phyloP scores from a whole-genome alignment of 1,139 yeast genomes.

The Debaryomyces singareniensis region DNA sequence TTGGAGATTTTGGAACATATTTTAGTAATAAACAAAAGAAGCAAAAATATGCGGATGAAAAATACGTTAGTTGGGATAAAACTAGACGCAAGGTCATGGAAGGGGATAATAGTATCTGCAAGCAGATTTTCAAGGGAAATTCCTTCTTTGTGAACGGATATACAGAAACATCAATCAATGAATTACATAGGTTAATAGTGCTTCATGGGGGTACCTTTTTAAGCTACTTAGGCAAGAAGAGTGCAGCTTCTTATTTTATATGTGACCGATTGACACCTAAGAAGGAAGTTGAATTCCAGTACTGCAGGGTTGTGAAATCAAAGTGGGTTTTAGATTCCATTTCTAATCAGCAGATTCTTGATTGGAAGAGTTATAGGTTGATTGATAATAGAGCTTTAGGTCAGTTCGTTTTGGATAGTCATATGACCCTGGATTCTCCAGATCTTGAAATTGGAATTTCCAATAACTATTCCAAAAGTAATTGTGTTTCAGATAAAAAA shows the following conservation, averaged over 20 bases:
- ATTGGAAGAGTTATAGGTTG: slow-evolving; percentile 63
- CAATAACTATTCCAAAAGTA: not conserved
- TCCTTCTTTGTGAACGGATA: slow-evolving; percentile 77
- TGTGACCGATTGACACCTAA: slow-evolving; percentile 76
- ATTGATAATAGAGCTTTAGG: slow-evolving; percentile 49
- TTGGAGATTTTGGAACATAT: slow-evolving; percentile 67
- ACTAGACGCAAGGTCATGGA: slow-evolving; percentile 26
- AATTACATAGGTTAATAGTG: slow-evolving; percentile 64
- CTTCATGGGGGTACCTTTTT: slow-evolving; percentile 76
- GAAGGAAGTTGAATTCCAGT: slow-evolving; percentile 57
- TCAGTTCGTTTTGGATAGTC: slow-evolving; percentile 29
- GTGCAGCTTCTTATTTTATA: slow-evolving; percentile 76
- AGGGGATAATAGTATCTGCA: slow-evolving; percentile 8
- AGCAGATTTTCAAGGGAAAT: slow-evolving; percentile 54
- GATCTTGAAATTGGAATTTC: slow-evolving; percentile 47
- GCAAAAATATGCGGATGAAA: slow-evolving; percentile 63
- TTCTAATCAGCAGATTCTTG: slow-evolving; percentile 36
- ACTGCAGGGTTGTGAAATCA: slow-evolving; percentile 74
- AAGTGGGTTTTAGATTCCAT: slow-evolving; percentile 75
- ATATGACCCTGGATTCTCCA: slow-evolving; percentile 83
- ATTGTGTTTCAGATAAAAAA: slow-evolving; percentile 1
- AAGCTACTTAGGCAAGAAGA: slow-evolving; percentile 61
- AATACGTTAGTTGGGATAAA: slow-evolving; percentile 43
- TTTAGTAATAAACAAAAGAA: slow-evolving; percentile 60
- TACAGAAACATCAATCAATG: slow-evolving; percentile 70